These are phyloP conservation scores for Prunus davidiana DNA, from an alignment of 306 rosid genomes.

Conservation along the genomic window DNA sequence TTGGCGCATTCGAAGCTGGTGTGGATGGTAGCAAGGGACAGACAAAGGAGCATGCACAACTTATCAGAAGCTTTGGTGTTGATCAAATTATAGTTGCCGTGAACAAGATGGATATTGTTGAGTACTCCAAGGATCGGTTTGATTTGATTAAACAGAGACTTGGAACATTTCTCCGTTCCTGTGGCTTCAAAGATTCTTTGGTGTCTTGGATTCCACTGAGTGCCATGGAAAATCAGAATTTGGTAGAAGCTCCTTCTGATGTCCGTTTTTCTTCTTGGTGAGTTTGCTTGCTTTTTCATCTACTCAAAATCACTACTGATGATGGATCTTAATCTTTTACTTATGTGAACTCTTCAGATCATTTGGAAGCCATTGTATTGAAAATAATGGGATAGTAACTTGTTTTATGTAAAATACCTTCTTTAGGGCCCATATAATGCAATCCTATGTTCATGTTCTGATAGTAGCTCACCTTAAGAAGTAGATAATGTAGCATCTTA, in stretches of 20 bases:
- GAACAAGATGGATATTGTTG: slow-evolving; percentile 93
- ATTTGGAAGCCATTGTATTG: background rate
- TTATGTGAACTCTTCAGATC: background rate
- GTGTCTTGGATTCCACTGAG: slow-evolving; percentile 85
- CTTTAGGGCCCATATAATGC: background rate
- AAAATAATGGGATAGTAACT: background rate
- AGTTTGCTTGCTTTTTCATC: slow-evolving; percentile 21
- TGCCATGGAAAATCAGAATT: slow-evolving; percentile 91
- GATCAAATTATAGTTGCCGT: slow-evolving; percentile 86
- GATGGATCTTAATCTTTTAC: slow-evolving; percentile 1
- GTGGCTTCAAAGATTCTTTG: slow-evolving; percentile 79
- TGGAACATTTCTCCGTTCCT: slow-evolving; percentile 73
- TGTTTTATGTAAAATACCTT: background rate
- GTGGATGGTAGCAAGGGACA: slow-evolving; percentile 84
- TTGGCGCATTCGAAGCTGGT: slow-evolving; percentile 92
- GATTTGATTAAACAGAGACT: slow-evolving; percentile 70
- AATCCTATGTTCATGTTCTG: background rate
- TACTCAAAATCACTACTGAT: background rate
- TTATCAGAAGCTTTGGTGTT: slow-evolving; percentile 96
- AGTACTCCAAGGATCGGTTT: slow-evolving; percentile 78
- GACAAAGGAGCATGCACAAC: slow-evolving; percentile 93
- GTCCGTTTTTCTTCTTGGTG: slow-evolving; percentile 65
- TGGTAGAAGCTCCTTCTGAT: slow-evolving; percentile 81
- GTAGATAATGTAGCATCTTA: background rate
- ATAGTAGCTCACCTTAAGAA: background rate